A percentile compares a stretch with the other conserved stretches of the same genome.
These are phyloP conservation scores for Aspergillus uvarum DNA, from an alignment of 2,329 filamentous ascomycete species.

Conservation along the genomic window DNA sequence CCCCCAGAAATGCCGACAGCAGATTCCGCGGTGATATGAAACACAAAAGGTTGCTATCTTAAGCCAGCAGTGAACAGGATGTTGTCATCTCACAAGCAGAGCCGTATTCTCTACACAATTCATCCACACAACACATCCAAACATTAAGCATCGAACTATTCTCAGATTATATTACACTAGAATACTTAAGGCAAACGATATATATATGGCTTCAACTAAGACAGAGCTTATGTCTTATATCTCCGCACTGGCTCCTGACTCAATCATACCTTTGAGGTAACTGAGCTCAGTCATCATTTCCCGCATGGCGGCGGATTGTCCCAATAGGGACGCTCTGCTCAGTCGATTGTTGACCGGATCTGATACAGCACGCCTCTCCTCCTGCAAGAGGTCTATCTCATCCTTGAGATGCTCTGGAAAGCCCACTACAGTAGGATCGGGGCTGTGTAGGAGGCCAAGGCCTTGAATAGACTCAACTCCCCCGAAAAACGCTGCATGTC, in stretches of 20 bases:
- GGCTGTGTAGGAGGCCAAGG: constrained; percentile 28
- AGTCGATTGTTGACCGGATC: constrained; percentile 11
- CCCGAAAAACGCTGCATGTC: constrained; percentile 38
- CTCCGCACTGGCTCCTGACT: constrained; percentile 28
- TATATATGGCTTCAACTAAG: not conserved
- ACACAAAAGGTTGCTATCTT: no score
- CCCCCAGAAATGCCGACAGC: no score
- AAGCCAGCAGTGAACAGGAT: no score
- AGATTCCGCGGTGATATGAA: no score
- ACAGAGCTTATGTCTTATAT: constrained; percentile 8
- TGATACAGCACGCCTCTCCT: constrained; percentile 1
- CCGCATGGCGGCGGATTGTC: constrained; percentile 44
- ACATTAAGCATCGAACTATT: not conserved
- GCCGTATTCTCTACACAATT: no score
- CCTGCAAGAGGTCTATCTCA: not conserved
- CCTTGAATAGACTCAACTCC: constrained; percentile 31
- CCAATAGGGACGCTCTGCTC: constrained; percentile 23
- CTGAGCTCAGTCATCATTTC: constrained; percentile 53
- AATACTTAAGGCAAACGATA: not conserved
- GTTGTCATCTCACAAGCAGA: no score
- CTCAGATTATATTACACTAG: not conserved
- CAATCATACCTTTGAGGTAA: constrained; percentile 51
- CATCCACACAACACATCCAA: not conserved
- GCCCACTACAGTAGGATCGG: constrained; percentile 24
- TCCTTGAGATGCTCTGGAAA: constrained; percentile 20